A percentile compares a stretch with the other conserved stretches of the same genome.
Conservation (phyloP, 345 rosid genomes). For the Eucalyptus pauciflora region DNA sequence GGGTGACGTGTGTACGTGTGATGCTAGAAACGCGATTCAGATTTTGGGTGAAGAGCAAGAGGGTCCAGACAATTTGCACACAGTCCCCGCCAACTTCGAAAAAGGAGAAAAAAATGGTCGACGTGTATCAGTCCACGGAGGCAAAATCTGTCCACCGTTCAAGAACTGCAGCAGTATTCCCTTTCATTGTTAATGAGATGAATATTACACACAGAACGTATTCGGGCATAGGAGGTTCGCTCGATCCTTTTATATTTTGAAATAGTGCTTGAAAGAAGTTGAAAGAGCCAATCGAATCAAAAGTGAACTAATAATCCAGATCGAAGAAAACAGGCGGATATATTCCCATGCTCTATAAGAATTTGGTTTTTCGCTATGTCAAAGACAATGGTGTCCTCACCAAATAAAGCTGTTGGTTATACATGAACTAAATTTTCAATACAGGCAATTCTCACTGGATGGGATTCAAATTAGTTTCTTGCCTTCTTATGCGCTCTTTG, state of each 20-base stretch:
- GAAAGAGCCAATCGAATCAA: not conserved
- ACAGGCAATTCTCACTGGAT: not conserved
- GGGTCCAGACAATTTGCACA: not conserved
- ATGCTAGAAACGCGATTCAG: not conserved
- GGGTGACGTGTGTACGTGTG: not conserved
- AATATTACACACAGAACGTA: not conserved
- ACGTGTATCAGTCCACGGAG: not conserved
- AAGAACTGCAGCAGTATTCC: not conserved
- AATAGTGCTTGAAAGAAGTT: not conserved
- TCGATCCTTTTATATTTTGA: not conserved
- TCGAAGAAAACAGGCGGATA: not conserved
- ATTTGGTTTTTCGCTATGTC: not conserved
- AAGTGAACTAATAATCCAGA: not conserved
- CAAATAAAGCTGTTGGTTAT: not conserved
- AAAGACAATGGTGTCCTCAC: not conserved
- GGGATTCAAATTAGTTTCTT: not conserved
- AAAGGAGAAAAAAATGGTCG: not conserved
- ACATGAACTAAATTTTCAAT: not conserved
- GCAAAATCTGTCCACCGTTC: not conserved
- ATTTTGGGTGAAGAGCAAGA: not conserved
- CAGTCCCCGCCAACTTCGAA: accelerated
- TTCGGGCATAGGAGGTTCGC: not conserved
- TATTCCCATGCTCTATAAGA: not conserved
- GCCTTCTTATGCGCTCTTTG: not conserved
- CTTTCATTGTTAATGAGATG: not conserved